Percentiles rank a stretch among this genome's conserved stretches.
phyloP scores from a whole-genome alignment of 2,329 filamentous ascomycete species.

The Exserohilum turcica region DNA sequence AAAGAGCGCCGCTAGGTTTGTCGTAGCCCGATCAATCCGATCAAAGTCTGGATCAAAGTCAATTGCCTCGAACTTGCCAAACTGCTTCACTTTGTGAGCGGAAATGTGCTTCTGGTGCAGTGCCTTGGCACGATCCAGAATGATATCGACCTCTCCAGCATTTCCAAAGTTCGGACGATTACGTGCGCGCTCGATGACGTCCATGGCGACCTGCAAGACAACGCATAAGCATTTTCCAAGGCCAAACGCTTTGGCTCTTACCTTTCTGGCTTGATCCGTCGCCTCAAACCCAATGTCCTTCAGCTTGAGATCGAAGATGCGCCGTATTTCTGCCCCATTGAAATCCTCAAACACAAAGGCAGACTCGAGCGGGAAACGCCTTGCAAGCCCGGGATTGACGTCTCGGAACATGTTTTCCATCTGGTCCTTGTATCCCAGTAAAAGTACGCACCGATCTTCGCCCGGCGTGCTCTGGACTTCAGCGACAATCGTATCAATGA shows the following conservation, averaged over 20 bases:
- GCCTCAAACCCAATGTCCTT: slow-evolving; percentile 60
- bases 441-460: slow-evolving; percentile 73
- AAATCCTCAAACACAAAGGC: slow-evolving; percentile 75
- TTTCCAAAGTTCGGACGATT: slow-evolving; percentile 73
- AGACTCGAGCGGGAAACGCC: slow-evolving; percentile 67
- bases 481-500: slow-evolving; percentile 75
- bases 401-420: slow-evolving; percentile 77
- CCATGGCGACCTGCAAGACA: slow-evolving; percentile 52
- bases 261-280: slow-evolving; percentile 56
- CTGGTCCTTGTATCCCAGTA: slow-evolving; percentile 71
- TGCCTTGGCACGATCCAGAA: slow-evolving; percentile 64
- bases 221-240: not conserved
- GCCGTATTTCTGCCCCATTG: slow-evolving; percentile 59
- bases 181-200: slow-evolving; percentile 64
- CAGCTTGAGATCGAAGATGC: slow-evolving; percentile 69
- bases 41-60: slow-evolving; percentile 68
- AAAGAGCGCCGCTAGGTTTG: slow-evolving; percentile 60
- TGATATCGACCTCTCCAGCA: slow-evolving; percentile 73
- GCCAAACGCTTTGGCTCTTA: not conserved
- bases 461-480: slow-evolving; percentile 72
- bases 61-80: slow-evolving; percentile 48
- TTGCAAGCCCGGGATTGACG: slow-evolving; percentile 70
- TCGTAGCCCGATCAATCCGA: slow-evolving; percentile 53
- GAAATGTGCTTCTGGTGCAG: slow-evolving; percentile 54
- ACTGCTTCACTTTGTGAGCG: slow-evolving; percentile 28